These are phyloP conservation scores for Talaromyces sp. DNA, from an alignment of 2,329 filamentous ascomycete species.

Conservation along the genomic window DNA sequence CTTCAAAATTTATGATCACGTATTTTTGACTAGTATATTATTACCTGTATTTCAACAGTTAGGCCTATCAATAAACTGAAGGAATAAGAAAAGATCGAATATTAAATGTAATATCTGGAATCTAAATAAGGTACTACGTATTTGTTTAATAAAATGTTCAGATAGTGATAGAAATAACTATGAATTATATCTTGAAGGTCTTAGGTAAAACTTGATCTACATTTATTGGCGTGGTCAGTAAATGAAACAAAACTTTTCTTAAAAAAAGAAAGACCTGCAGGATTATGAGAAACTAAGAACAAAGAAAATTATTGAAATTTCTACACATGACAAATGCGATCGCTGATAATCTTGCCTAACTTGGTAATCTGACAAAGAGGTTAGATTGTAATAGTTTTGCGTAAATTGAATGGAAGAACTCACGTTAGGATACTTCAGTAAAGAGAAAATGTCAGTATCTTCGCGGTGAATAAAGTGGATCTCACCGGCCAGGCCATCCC, in stretches of 20 bases:
- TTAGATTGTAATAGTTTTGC: not conserved
- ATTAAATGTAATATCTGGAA: not conserved
- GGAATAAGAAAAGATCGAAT: not conserved
- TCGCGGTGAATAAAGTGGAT: not conserved
- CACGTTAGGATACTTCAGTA: slow-evolving; percentile 1
- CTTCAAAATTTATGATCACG: not conserved
- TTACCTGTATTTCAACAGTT: not conserved
- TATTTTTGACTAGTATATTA: not conserved
- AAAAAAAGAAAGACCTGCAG: not conserved
- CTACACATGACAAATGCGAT: not conserved
- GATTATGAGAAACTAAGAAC: not conserved
- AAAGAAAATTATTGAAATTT: not conserved
- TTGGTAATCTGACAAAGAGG: not conserved
- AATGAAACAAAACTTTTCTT: not conserved
- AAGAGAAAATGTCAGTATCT: not conserved
- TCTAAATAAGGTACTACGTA: too few species aligned
- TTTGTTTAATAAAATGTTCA: too few species aligned
- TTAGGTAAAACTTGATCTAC: not conserved
- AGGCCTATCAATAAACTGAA: not conserved
- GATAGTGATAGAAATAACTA: not conserved
- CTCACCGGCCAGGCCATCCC: not conserved
- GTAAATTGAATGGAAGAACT: not conserved
- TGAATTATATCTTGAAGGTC: not conserved
- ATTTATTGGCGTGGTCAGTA: not conserved
- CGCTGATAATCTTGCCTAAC: not conserved